phyloP scores from a whole-genome alignment of 495 filamentous ascomycete genomes.

The Podospora australis region DNA sequence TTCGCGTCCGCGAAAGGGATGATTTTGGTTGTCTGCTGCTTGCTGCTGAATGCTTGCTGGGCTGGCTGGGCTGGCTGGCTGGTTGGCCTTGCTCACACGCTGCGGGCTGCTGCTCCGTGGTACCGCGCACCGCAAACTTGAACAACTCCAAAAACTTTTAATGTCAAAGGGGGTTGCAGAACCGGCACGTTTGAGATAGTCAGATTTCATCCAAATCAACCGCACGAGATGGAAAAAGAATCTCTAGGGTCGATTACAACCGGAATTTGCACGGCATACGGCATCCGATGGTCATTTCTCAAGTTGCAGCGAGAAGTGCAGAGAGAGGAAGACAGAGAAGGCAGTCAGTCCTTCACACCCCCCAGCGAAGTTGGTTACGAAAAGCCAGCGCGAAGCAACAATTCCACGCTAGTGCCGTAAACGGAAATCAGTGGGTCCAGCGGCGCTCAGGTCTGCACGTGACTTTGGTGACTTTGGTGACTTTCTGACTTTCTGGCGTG shows the following conservation, averaged over 20 bases:
- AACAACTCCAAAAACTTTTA: slow-evolving; percentile 26
- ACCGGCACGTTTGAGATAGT: slow-evolving; percentile 7
- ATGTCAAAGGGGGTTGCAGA: slow-evolving; percentile 7
- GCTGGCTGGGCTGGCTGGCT: too few relatives aligned
- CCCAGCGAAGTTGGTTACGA: slow-evolving; percentile 21
- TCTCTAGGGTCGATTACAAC: slow-evolving; percentile 5
- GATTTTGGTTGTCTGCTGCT: slow-evolving; percentile 5
- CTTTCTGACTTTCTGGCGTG: background rate
- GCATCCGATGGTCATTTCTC: slow-evolving; percentile 16
- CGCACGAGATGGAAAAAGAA: slow-evolving; percentile 10
- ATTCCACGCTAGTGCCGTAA: slow-evolving; percentile 15
- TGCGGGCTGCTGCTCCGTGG: slow-evolving; percentile 5
- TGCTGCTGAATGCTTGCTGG: too few relatives aligned
- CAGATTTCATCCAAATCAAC: slow-evolving; percentile 21
- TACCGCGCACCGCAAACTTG: slow-evolving; percentile 2
- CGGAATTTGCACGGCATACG: slow-evolving; percentile 5
- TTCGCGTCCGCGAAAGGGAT: slow-evolving; percentile 26
- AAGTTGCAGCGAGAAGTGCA: slow-evolving; percentile 9
- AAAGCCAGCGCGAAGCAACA: slow-evolving; percentile 24
- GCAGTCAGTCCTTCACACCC: slow-evolving; percentile 6
- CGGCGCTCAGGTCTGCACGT: background rate
- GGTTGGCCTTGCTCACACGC: too few relatives aligned
- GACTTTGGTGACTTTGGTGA: too few relatives aligned
- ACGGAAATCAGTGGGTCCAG: background rate
- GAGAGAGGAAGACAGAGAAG: slow-evolving; percentile 11